phyloP scores from a whole-genome alignment of 257 asterid species.

The Lycium barbarum region DNA sequence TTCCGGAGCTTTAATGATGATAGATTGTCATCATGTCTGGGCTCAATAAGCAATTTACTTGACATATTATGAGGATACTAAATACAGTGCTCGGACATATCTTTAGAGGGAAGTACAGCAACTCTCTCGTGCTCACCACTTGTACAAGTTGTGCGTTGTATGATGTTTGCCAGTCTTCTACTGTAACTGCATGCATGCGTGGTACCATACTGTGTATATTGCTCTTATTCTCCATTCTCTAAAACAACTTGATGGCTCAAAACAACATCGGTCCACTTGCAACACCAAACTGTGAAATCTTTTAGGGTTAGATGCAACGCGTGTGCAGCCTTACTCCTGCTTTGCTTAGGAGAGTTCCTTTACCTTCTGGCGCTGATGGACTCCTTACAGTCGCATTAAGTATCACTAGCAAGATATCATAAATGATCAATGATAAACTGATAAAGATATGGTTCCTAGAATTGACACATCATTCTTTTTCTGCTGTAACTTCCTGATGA shows the following conservation, averaged over 20 bases:
- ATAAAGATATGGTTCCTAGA: conserved; percentile 14
- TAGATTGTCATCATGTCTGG: conserved; percentile 9
- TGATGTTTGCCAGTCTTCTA: conserved; percentile 15
- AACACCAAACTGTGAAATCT: background rate
- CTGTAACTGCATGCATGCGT: background rate
- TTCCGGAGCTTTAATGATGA: conserved; percentile 6
- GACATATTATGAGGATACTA: background rate
- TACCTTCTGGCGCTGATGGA: conserved; percentile 22
- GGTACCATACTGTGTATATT: background rate
- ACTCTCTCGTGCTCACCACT: background rate
- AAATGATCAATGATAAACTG: background rate
- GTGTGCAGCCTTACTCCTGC: background rate
- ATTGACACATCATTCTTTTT: background rate
- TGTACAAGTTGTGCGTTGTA: background rate
- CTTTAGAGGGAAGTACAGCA: conserved; percentile 13
- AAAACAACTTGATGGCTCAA: background rate
- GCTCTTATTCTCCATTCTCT: background rate
- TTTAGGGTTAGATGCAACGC: conserved; percentile 1
- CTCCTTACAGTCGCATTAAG: background rate
- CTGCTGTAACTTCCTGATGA: background rate
- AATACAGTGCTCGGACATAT: background rate
- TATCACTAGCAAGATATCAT: background rate
- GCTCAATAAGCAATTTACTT: background rate
- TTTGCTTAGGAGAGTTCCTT: conserved; percentile 1
- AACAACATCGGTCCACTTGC: background rate